A percentile compares a stretch with the other conserved stretches of the same genome.
Conservation (phyloP, 768 basidiomycete species). For the Serendipita sp. region DNA sequence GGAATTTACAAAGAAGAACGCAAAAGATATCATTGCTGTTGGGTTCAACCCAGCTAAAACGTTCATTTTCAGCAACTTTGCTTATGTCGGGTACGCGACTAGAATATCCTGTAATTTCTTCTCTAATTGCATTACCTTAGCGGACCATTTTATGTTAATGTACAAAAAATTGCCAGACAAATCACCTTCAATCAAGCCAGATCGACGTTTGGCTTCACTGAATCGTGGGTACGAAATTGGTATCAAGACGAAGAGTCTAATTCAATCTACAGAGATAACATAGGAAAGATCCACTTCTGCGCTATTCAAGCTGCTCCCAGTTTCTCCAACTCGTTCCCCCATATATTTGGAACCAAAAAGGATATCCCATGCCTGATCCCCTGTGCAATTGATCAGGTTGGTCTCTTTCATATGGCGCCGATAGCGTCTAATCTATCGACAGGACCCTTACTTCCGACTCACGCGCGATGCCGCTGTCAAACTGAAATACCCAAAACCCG, state of each 20-base stretch:
- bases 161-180: slow-evolving; percentile 81
- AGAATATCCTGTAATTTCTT: background rate
- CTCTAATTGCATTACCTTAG: slow-evolving; percentile 22
- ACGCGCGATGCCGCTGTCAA: slow-evolving; percentile 90
- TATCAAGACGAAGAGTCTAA: background rate
- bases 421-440: slow-evolving; percentile 12
- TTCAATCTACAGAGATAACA: slow-evolving; percentile 59
- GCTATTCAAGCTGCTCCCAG: slow-evolving; percentile 91
- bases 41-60: slow-evolving; percentile 86
- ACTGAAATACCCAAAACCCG: slow-evolving; percentile 90
- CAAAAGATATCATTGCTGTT: slow-evolving; percentile 93
- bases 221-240: slow-evolving; percentile 52
- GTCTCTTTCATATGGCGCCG: background rate
- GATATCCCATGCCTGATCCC: slow-evolving; percentile 91
- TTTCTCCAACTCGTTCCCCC: slow-evolving; percentile 96
- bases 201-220: slow-evolving; percentile 91
- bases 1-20: slow-evolving; percentile 68
- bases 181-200: slow-evolving; percentile 89
- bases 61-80: slow-evolving; percentile 91
- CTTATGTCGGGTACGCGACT: slow-evolving; percentile 45
- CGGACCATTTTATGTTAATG: slow-evolving; percentile 86
- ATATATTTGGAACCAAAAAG: slow-evolving; percentile 74
- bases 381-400: slow-evolving; percentile 83
- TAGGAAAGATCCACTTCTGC: slow-evolving; percentile 94
- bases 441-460: slow-evolving; percentile 88